Base-by-base conservation (phyloP, 2,329 filamentous ascomycete species). In the Volutella citrinella region DNA sequence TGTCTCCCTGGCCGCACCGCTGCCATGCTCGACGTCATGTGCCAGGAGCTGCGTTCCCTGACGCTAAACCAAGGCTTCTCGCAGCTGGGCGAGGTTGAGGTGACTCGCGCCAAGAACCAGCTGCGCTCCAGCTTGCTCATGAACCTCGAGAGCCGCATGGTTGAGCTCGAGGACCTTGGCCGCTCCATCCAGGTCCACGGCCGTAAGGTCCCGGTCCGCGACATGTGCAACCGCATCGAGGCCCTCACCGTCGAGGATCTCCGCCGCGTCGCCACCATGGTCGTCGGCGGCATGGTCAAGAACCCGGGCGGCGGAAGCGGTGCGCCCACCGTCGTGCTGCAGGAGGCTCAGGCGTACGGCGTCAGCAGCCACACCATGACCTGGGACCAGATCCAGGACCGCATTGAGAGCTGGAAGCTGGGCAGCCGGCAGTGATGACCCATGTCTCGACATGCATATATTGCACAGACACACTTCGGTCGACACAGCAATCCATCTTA, bases 81-180 rank as follows among this genome's bases (percentile, higher is more conserved):
- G 1, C 75, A 83, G 4, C 72, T 98, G 9, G 79, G 83, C 48
- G 66, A 79, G 3, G 74, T 70, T 21, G 93, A 98, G 65, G 91
- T 98, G 38, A 80, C 82, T 56, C 82, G 93, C 30, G 93, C 93
- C 13, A 98, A 98, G 77, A 98, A 98, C 63, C 93, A 98, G 68
- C 79, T 98, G 12, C 80, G 90, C 25, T 90, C 83, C 11, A 86
- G 80, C 37, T 72, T 98, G 24, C 76, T 98, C 30, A 98, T 98
- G 93, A 98, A 98, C 65, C 78, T 98, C 18, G 93, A 98, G 68
- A 89, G 82, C 49, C 78, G 93, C 40, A 96, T 98, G 89, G 89
- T 98, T 9, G 93, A 97, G 68, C 76, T 98, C 7, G 93, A 98
- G 65, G 93, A 98, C 59, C 74, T 98, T 0, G 93, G 93, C 15